These are phyloP conservation scores for Alloascoidea hylecoeti DNA, from an alignment of 805 yeast species.

Conservation along the genomic window DNA sequence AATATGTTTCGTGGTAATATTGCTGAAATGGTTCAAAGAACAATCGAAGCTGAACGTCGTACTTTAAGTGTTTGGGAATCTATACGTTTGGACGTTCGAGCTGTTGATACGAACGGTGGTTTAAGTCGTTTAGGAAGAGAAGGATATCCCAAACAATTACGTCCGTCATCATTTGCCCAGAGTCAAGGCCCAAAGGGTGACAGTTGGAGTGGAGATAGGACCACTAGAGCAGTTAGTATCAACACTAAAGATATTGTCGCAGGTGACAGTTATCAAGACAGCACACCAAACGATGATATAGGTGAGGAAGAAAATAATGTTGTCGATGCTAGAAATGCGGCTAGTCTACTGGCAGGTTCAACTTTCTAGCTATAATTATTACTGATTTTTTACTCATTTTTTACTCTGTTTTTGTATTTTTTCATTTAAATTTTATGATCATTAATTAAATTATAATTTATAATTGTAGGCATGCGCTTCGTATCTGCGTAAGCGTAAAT, in stretches of 20 bases:
- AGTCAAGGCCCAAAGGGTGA: slow-evolving; percentile 39
- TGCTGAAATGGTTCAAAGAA: slow-evolving; percentile 46
- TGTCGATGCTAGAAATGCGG: slow-evolving; percentile 78
- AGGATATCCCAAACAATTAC: slow-evolving; percentile 23
- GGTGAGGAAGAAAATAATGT: slow-evolving; percentile 18
- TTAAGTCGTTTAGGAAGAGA: slow-evolving; percentile 75
- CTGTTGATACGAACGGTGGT: slow-evolving; percentile 68
- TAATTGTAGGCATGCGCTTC: too few relatives aligned
- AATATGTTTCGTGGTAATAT: slow-evolving; percentile 35
- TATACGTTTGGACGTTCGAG: slow-evolving; percentile 56
- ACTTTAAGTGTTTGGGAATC: slow-evolving; percentile 61
- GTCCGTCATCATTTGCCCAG: slow-evolving; percentile 18
- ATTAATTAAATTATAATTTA: too few relatives aligned
- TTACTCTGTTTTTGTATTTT: too few relatives aligned
- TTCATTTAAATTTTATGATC: too few relatives aligned
- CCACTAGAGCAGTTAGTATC: slow-evolving; percentile 22
- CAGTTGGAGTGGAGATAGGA: slow-evolving; percentile 45
- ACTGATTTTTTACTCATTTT: too few relatives aligned
- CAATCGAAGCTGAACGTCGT: slow-evolving; percentile 78
- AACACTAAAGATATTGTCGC: slow-evolving; percentile 25
- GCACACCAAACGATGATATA: slow-evolving; percentile 8
- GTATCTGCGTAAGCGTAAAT: too few relatives aligned
- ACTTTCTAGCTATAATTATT: too few relatives aligned
- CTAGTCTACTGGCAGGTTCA: slow-evolving; percentile 63
- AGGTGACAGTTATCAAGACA: not conserved